Evolutionary conservation across 345 rosid species (phyloP).

Genomic region (Rubroshorea leprosula): DNA sequence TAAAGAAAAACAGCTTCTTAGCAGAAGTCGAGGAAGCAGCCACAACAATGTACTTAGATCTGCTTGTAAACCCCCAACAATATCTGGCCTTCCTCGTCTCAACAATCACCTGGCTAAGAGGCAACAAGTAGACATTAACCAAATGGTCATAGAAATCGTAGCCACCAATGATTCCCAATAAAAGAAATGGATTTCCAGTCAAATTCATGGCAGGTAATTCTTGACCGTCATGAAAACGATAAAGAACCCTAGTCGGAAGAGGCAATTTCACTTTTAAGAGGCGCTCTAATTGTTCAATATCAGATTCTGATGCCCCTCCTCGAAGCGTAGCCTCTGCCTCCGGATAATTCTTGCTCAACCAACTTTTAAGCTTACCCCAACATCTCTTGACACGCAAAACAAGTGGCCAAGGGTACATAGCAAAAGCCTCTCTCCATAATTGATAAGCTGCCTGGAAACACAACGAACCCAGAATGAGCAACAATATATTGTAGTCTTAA

Average conservation of each 20-base stretch:
- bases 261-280: slow-evolving; percentile 61
- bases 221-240: slow-evolving; percentile 83
- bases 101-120: slow-evolving; percentile 41
- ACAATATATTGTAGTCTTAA: background rate
- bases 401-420: slow-evolving; percentile 79
- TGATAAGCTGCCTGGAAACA: slow-evolving; percentile 48
- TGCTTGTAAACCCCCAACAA: slow-evolving; percentile 21
- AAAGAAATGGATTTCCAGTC: background rate
- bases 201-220: slow-evolving; percentile 16
- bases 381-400: slow-evolving; percentile 66
- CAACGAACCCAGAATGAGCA: background rate
- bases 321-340: slow-evolving; percentile 65
- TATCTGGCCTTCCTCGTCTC: slow-evolving; percentile 30
- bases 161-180: slow-evolving; percentile 76
- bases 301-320: slow-evolving; percentile 71
- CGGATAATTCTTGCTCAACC: slow-evolving; percentile 62
- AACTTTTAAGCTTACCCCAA: slow-evolving; percentile 58
- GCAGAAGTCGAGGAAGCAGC: slow-evolving; percentile 40
- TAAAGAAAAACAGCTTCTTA: slow-evolving; percentile 63
- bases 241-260: slow-evolving; percentile 67
- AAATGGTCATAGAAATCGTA: slow-evolving; percentile 40
- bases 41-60: slow-evolving; percentile 39
- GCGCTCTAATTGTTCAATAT: slow-evolving; percentile 44
- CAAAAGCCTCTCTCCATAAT: slow-evolving; percentile 65
- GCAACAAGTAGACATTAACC: slow-evolving; percentile 68